A percentile compares a stretch with the other conserved stretches of the same genome.
phyloP scores from a whole-genome alignment of 345 rosid genomes.

The Passiflora organensis region DNA sequence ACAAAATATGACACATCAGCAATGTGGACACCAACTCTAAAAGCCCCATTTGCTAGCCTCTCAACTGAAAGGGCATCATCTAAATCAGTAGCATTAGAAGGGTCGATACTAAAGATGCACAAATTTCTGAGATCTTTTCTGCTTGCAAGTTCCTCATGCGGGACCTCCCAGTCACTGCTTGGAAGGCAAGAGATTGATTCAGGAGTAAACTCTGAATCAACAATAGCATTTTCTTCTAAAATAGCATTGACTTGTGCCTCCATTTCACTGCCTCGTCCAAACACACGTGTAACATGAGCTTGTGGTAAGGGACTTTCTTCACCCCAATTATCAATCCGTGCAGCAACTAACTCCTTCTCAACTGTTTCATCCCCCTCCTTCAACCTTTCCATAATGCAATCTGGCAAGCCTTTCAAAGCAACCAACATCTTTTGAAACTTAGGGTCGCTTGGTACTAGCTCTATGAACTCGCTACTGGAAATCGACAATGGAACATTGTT shows the following conservation, averaged over 20 bases:
- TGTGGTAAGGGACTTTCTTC: slow-evolving; percentile 58
- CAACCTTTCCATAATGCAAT: slow-evolving; percentile 54
- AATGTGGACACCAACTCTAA: slow-evolving; percentile 87
- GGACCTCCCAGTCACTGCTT: slow-evolving; percentile 61
- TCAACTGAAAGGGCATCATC: slow-evolving; percentile 92
- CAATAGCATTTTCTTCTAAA: slow-evolving; percentile 59
- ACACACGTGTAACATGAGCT: slow-evolving; percentile 44
- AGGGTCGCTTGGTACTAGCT: slow-evolving; percentile 57
- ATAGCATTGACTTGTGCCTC: slow-evolving; percentile 65
- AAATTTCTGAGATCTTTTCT: slow-evolving; percentile 69
- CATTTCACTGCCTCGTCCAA: slow-evolving; percentile 70
- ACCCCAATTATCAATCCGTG: slow-evolving; percentile 56
- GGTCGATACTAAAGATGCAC: slow-evolving; percentile 75
- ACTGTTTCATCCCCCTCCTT: slow-evolving; percentile 51
- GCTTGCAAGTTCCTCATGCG: slow-evolving; percentile 44
- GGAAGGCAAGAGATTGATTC: slow-evolving; percentile 66
- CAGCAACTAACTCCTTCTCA: slow-evolving; percentile 74
- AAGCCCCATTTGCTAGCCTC: slow-evolving; percentile 43
- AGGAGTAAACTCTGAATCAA: slow-evolving; percentile 54
- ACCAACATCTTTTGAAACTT: slow-evolving; percentile 70
- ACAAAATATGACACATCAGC: slow-evolving; percentile 85
- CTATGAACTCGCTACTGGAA: slow-evolving; percentile 42
- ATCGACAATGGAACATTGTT: slow-evolving; percentile 25
- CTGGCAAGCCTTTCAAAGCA: slow-evolving; percentile 49
- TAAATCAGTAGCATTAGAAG: slow-evolving; percentile 69